These are phyloP conservation scores for Pouteria campechiana DNA, from an alignment of 179 eudicot genomes.

Conservation along the genomic window DNA sequence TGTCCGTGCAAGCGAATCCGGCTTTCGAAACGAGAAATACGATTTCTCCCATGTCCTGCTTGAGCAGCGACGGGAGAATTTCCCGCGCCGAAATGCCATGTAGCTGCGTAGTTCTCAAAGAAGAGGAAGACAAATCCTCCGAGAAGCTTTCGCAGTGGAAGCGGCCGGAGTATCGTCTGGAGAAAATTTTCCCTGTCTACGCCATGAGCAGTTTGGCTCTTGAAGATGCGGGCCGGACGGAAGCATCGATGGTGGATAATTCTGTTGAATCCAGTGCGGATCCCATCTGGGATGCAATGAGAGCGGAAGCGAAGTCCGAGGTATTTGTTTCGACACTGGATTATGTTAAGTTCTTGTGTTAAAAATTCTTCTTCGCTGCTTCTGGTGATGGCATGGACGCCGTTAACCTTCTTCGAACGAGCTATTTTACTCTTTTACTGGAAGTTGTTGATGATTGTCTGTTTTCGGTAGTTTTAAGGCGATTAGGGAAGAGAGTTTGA, in stretches of 20 bases:
- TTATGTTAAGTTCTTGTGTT: not conserved
- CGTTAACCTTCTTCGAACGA: not conserved
- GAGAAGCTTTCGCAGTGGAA: conserved; percentile 6
- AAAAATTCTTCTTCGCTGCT: not conserved
- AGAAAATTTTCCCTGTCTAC: conserved; percentile 46
- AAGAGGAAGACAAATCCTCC: no score
- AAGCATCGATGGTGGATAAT: not conserved
- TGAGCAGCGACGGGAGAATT: no score
- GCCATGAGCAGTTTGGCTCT: conserved; percentile 32
- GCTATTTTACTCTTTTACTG: not conserved
- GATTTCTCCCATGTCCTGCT: no score
- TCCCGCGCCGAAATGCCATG: no score
- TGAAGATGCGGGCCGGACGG: conserved; percentile 15
- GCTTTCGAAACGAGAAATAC: no score
- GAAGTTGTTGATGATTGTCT: not conserved
- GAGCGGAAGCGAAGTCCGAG: conserved; percentile 45
- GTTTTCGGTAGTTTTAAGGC: not conserved
- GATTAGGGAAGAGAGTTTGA: not conserved
- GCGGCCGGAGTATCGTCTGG: no score
- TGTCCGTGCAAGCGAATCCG: no score
- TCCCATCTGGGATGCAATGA: conserved; percentile 45
- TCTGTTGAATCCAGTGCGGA: conserved; percentile 16
- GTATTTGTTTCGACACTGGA: conserved; percentile 5
- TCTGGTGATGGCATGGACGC: not conserved
- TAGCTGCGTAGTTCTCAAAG: no score